Percentiles rank a stretch among this genome's conserved stretches.
These are phyloP conservation scores for Trichoderma guizhouense DNA, from an alignment of 2,329 filamentous ascomycete species.

Conservation along the genomic window DNA sequence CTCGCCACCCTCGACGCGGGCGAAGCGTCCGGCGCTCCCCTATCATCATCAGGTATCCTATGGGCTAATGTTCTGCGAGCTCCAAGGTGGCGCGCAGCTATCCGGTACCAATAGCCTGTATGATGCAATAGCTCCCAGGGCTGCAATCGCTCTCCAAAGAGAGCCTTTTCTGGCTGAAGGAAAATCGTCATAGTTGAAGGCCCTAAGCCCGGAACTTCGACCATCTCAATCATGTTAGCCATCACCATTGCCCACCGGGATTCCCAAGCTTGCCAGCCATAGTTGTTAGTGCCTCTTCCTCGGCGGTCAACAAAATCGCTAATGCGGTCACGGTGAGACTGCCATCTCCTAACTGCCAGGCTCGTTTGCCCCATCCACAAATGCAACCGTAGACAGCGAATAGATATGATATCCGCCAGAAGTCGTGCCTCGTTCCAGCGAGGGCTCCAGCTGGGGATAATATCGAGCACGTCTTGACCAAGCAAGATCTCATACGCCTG, in stretches of 20 bases:
- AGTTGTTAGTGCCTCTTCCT: slow-evolving; percentile 81
- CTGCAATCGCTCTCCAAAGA: slow-evolving; percentile 55
- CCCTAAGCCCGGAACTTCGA: slow-evolving; percentile 49
- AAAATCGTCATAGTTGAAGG: slow-evolving; percentile 45
- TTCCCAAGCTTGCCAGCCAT: slow-evolving; percentile 94
- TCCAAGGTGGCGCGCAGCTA: slow-evolving; percentile 55
- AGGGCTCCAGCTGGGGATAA: slow-evolving; percentile 83
- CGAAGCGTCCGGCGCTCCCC: slow-evolving; percentile 48
- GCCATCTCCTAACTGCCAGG: slow-evolving; percentile 76
- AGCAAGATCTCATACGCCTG: slow-evolving; percentile 82
- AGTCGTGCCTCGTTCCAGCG: slow-evolving; percentile 92
- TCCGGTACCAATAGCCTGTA: slow-evolving; percentile 63
- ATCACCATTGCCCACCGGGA: slow-evolving; percentile 65
- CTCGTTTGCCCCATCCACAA: slow-evolving; percentile 79
- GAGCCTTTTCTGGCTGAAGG: slow-evolving; percentile 55
- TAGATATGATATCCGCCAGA: slow-evolving; percentile 74
- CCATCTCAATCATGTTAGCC: slow-evolving; percentile 57
- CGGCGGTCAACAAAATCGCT: slow-evolving; percentile 75
- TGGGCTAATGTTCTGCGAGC: slow-evolving; percentile 52
- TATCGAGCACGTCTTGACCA: slow-evolving; percentile 78
- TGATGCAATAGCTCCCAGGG: slow-evolving; percentile 66
- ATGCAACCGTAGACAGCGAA: slow-evolving; percentile 78
- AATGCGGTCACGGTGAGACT: slow-evolving; percentile 69
- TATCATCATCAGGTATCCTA: slow-evolving; percentile 56
- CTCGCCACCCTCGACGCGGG: slow-evolving; percentile 45